These are phyloP conservation scores for Chiua sp. DNA, from an alignment of 1,284 basidiomycete species.

Conservation along the genomic window DNA sequence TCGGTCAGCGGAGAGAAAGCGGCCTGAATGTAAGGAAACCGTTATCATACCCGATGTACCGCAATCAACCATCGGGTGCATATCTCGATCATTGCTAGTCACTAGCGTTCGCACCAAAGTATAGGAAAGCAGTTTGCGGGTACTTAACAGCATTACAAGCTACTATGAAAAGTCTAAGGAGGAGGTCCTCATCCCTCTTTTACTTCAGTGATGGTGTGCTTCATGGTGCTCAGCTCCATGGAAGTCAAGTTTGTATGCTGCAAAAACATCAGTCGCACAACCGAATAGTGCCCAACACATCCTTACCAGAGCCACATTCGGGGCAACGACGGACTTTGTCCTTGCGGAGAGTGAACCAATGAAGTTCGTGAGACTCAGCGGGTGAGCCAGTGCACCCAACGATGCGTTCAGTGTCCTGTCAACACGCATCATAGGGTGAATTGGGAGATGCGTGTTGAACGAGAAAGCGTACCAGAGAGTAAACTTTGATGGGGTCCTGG, in stretches of 20 bases:
- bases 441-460: neutral
- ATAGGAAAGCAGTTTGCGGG: slow-evolving; percentile 4
- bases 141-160: slow-evolving; percentile 20
- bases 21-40: neutral
- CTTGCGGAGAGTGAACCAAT: slow-evolving; percentile 79
- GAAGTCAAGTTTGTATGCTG: slow-evolving; percentile 66
- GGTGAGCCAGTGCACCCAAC: slow-evolving; percentile 93
- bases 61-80: too few species aligned
- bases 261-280: slow-evolving; percentile 12
- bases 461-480: slow-evolving; percentile 77
- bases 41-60: neutral
- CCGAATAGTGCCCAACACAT: neutral
- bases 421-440: slow-evolving; percentile 1
- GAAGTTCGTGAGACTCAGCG: slow-evolving; percentile 90
- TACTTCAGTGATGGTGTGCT: slow-evolving; percentile 44
- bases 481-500: slow-evolving; percentile 87
- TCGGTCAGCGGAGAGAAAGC: neutral
- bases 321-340: slow-evolving; percentile 81
- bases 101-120: neutral
- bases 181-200: slow-evolving; percentile 7
- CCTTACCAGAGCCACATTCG: slow-evolving; percentile 89
- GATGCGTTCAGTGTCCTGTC: slow-evolving; percentile 78
- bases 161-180: slow-evolving; percentile 23
- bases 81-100: neutral
- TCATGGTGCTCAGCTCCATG: slow-evolving; percentile 54